Conservation (phyloP, 345 rosid species). For the Eucalyptus curtisii region DNA sequence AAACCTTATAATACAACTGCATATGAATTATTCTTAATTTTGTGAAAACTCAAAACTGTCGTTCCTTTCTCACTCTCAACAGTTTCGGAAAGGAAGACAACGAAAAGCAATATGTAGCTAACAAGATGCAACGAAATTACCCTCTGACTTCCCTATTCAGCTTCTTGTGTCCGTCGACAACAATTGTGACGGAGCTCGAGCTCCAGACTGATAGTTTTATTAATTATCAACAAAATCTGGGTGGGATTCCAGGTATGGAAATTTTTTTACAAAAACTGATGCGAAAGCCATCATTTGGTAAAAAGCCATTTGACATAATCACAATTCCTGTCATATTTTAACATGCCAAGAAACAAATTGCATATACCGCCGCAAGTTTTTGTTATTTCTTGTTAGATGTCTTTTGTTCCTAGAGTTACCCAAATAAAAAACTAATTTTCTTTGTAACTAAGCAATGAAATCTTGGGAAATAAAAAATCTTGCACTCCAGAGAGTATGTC, state of each 20-base stretch:
- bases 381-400: neutral
- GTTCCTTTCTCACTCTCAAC: too few relatives aligned
- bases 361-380: accelerated
- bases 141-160: neutral
- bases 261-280: neutral
- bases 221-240: neutral
- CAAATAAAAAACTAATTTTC: neutral
- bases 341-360: neutral
- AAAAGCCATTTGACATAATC: neutral
- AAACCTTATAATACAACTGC: neutral
- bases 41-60: neutral
- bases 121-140: neutral
- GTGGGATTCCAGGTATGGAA: neutral
- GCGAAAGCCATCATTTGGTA: too few relatives aligned
- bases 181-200: neutral
- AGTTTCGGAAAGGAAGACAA: too few relatives aligned
- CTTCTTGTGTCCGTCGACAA: neutral
- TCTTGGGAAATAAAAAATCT: neutral
- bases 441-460: neutral
- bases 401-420: neutral
- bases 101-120: neutral
- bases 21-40: neutral
- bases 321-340: neutral
- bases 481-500: neutral
- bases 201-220: neutral